Evolutionary conservation across 495 filamentous ascomycete genomes (phyloP).

Genomic region (Sordaria brevicollis): DNA sequence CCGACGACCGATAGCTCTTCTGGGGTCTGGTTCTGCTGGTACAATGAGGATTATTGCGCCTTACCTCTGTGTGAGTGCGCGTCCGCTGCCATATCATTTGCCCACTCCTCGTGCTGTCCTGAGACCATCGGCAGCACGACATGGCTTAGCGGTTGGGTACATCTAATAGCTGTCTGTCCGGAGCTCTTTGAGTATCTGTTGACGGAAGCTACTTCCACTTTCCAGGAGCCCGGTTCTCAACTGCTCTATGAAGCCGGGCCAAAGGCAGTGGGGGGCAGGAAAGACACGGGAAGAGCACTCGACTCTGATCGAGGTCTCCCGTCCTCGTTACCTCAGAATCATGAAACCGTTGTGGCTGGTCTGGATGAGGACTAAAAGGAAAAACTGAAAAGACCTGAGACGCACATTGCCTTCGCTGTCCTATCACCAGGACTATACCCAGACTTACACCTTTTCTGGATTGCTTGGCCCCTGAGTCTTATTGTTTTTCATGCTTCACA

Average conservation of each 20-base stretch:
- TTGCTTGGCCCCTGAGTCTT: not conserved
- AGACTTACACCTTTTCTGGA: not conserved
- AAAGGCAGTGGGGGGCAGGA: constrained; percentile 26
- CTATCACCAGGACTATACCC: not conserved
- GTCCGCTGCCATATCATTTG: constrained; percentile 11
- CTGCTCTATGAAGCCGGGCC: constrained; percentile 9
- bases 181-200: constrained; percentile 1
- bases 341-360: constrained; percentile 24
- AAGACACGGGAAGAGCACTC: constrained; percentile 1
- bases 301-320: constrained; percentile 2
- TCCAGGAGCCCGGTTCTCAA: constrained; percentile 14
- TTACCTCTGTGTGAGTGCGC: constrained; percentile 10
- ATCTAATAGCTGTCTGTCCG: constrained; percentile 9
- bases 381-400: constrained; percentile 34
- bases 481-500: constrained; percentile 3
- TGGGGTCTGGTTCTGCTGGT: constrained; percentile 31
- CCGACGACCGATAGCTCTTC: constrained; percentile 33
- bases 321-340: constrained; percentile 7
- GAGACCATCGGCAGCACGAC: constrained; percentile 11
- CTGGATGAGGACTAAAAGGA: constrained; percentile 18
- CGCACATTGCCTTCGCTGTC: not conserved
- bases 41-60: constrained; percentile 11
- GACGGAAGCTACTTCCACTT: constrained; percentile 12
- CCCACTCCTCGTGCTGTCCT: constrained; percentile 5
- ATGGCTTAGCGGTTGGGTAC: constrained; percentile 9